Evolutionary conservation across 768 basidiomycete species (phyloP), one percentile per base, ranked within the genome.

Genomic region (Hydnomerulius pinastri): DNA sequence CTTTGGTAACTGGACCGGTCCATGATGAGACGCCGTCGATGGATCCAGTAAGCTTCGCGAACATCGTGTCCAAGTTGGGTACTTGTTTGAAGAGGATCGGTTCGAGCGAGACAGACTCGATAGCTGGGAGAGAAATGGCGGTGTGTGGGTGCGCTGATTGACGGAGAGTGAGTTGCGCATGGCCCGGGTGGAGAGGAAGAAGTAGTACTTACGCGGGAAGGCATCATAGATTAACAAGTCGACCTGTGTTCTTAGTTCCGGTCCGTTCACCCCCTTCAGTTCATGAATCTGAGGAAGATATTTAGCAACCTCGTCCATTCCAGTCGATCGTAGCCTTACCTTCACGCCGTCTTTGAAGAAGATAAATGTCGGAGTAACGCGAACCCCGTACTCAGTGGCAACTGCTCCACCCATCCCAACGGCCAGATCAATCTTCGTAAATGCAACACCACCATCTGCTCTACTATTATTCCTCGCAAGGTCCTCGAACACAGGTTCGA

Each of bases 301-400:
- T 21, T 36, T 41, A 51, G 48, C 11, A 20, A 29, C 21, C 15
- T 50, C 9, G 1, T 11, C 41, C 39, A 6, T 21, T 45, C n/a
- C 25, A 13, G 33, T 27, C 12, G 2, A 51, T 70, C 38, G 35
- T 17, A 18, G 2, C n/a, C 54, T 54, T 46, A 87, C 88, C 82
- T 88, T 84, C 43, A 78, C 74, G 1, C 86, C 90, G 51, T 89
- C 77, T 53, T 85, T 67, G 72, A 92, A 98, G 71, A 97, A 94
- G 33, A 89, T 71, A 61, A 98, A 96, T 1, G 92, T 94, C 5
- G 94, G 95, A 2, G 91, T 96, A 15, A 79, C 92, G 13, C 77
- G 68, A 1, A 97, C 81, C 12, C 79, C 74, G 72, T 80, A 88
- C 64, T 84, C 74, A 1, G 67, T 53, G 0, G 86, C 89, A 13